Evolutionary conservation across 2,329 filamentous ascomycete genomes (phyloP).

Genomic region (Parastagonospora nodorum): DNA sequence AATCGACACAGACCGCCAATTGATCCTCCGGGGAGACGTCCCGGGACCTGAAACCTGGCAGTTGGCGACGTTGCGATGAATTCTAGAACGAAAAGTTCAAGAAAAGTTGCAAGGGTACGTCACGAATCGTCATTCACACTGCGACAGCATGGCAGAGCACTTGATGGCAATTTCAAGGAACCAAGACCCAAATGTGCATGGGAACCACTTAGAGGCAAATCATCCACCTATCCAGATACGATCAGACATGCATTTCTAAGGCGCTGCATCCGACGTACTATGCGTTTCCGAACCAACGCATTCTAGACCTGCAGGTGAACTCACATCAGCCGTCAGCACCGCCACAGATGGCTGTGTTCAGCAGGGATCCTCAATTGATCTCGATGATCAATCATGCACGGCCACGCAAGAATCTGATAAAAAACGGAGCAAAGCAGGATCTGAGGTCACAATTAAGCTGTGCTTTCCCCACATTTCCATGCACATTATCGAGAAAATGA

Average conservation of each 20-base stretch:
- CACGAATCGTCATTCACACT: conserved; percentile 9
- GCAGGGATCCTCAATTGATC: conserved; percentile 10
- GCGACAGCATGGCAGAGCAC: not conserved
- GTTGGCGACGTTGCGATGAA: not conserved
- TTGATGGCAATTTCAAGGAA: conserved; percentile 4
- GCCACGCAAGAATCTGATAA: conserved; percentile 4
- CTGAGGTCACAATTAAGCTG: conserved; percentile 30
- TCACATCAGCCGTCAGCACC: conserved; percentile 3
- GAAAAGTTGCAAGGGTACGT: conserved; percentile 5
- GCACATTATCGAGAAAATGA: conserved; percentile 26
- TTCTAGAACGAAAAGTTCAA: conserved; percentile 2
- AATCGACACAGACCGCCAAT: not conserved
- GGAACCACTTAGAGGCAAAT: not conserved
- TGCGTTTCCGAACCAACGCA: conserved; percentile 9
- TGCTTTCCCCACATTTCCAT: conserved; percentile 23
- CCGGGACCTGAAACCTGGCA: conserved; percentile 1
- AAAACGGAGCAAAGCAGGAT: conserved; percentile 25
- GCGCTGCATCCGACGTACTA: not conserved
- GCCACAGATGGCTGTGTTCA: conserved; percentile 23
- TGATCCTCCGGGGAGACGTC: conserved; percentile 1
- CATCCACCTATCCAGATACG: conserved; percentile 14
- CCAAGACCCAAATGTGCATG: not conserved
- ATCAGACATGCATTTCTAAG: conserved; percentile 15
- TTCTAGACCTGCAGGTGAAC: conserved; percentile 20
- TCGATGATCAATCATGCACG: conserved; percentile 1